Evolutionary conservation across 768 basidiomycete genomes (phyloP), one percentile per base, ranked within the genome.

Genomic region (Favolaschia claudopus): DNA sequence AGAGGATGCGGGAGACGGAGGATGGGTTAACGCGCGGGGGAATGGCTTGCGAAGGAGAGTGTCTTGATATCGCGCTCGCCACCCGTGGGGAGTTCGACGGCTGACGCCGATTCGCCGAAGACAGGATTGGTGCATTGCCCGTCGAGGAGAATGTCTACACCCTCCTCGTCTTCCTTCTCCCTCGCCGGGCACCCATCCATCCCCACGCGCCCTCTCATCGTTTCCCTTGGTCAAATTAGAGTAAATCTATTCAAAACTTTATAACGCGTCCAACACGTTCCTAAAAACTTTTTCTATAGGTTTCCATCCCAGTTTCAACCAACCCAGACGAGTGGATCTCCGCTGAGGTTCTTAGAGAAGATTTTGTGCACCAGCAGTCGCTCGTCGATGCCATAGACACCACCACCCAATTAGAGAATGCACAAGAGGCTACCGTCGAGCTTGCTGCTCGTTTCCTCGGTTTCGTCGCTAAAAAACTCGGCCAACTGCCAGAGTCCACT

Each of bases 341-440:
- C 51, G 95, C 95, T 48, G 95, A 96, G 77, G 87, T 95, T 69
- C 85, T 96, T 55, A 82, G 91, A 69, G 95, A 97, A 69, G 92
- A 95, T 58, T 98, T 96, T 72, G 76, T 82, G 54, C 85, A 93
- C 74, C 74, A 82, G 53, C 85, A 86, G 70, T 79, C 79, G 29
- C 82, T 80, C 72, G 63, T 82, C 73, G 84, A 89, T 72, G 78
- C 82, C 64, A 76, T 83, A 69, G 85, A 85, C 70, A 79, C 77
- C 53, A 77, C 82, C 51, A 74, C 73, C 25, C 78, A 87, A 65
- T 69, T 80, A 60, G 86, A 87, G 58, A 77, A 83, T 60, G 74
- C 80, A 59, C 76, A 75, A 60, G 88, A 93, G 72, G 87, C 89
- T 66, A 82, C 85, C 57, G 82, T 91, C 72, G 86, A 93, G 76